Percentiles rank a stretch among this genome's conserved stretches.
Evolutionary conservation across 2,329 filamentous ascomycete genomes (phyloP).

Genomic region (Pseudogymnoascus sp.): DNA sequence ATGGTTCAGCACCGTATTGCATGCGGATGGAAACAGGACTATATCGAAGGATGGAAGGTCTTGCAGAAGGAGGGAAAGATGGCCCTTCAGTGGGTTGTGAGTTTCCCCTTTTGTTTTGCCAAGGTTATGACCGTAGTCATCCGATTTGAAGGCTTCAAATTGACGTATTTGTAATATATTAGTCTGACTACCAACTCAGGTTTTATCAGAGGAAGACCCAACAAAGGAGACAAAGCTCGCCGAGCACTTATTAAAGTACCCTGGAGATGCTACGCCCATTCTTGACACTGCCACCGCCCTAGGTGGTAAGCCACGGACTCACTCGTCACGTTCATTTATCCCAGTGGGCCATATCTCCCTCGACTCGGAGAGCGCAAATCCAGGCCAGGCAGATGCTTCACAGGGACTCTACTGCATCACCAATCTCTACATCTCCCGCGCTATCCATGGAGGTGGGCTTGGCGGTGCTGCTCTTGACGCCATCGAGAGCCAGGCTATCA

Average conservation of each 20-base stretch:
- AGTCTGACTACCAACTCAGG: slow-evolving; percentile 10
- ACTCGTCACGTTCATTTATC: slow-evolving; percentile 16
- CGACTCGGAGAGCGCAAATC: slow-evolving; percentile 13
- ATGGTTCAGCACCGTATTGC: slow-evolving; percentile 37
- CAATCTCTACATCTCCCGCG: slow-evolving; percentile 21
- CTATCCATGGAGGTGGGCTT: slow-evolving; percentile 20
- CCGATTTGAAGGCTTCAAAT: not conserved
- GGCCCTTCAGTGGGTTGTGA: slow-evolving; percentile 22
- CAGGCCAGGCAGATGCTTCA: slow-evolving; percentile 7
- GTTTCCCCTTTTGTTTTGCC: not conserved
- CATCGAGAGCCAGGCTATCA: slow-evolving; percentile 17
- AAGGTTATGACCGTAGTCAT: not conserved
- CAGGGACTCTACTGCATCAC: slow-evolving; percentile 21
- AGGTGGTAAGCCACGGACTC: slow-evolving; percentile 15
- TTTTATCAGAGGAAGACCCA: slow-evolving; percentile 16
- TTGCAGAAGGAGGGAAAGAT: slow-evolving; percentile 17
- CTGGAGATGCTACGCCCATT: slow-evolving; percentile 16
- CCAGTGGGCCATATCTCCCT: slow-evolving; percentile 24
- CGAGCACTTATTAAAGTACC: slow-evolving; percentile 17
- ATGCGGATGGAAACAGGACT: slow-evolving; percentile 37
- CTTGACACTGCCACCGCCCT: slow-evolving; percentile 18
- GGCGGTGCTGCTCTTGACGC: slow-evolving; percentile 21
- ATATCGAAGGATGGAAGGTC: slow-evolving; percentile 25
- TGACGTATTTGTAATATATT: not conserved
- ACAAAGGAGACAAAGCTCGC: slow-evolving; percentile 16